Conservation (phyloP, 306 rosid genomes). For the Begonia loranthoides region DNA sequence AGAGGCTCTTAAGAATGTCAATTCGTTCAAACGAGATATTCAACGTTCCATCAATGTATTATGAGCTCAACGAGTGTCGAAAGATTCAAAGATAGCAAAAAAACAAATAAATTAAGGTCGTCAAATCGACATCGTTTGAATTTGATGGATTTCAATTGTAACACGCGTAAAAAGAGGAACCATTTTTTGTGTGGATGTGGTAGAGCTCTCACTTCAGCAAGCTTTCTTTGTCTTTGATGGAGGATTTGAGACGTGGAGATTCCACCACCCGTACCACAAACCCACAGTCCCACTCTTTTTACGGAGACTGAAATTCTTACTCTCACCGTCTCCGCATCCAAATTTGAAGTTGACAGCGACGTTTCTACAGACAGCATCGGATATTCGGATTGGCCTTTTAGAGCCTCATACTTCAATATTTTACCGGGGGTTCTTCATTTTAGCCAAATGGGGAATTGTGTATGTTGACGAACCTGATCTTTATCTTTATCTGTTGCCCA, state of each 20-base stretch:
- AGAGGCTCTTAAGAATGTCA: no score
- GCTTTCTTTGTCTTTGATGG: neutral
- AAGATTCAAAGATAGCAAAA: no score
- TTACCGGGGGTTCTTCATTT: no score
- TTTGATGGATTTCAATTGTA: no score
- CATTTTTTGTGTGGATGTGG: neutral
- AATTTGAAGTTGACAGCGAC: neutral
- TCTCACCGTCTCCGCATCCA: neutral
- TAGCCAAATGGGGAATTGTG: no score
- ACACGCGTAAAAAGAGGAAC: no score
- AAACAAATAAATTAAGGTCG: no score
- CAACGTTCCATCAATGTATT: no score
- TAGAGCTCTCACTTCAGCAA: neutral
- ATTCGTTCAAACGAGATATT: no score
- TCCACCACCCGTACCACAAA: neutral
- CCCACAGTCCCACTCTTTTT: neutral
- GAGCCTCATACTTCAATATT: constrained; percentile 4
- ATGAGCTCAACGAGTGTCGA: no score
- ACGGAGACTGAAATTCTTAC: neutral
- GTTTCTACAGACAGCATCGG: neutral
- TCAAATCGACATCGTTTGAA: no score
- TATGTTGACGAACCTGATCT: constrained; percentile 5
- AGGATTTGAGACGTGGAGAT: neutral
- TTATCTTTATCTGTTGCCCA: constrained; percentile 8
- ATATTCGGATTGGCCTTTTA: neutral